phyloP scores from a whole-genome alignment of 192 early-diverging fungal genomes.

The Geranomyces michiganensis region DNA sequence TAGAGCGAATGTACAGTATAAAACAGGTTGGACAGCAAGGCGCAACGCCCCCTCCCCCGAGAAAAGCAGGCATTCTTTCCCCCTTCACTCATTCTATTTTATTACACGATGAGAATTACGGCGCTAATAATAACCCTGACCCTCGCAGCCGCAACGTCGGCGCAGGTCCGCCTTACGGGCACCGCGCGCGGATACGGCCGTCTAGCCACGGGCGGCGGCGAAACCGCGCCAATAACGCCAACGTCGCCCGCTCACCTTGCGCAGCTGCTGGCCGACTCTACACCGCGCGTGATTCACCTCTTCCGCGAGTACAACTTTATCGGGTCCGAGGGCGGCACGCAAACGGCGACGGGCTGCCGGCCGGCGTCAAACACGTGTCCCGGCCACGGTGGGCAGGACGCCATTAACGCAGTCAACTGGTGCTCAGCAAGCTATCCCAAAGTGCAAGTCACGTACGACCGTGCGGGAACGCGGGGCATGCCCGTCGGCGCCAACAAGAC shows the following conservation, averaged over 20 bases:
- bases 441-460: slow-evolving; percentile 1
- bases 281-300: slow-evolving; percentile 8
- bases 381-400: slow-evolving; percentile 3
- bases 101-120: no score
- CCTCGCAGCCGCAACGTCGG: neutral
- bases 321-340: neutral
- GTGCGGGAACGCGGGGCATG: neutral
- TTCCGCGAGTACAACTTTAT: slow-evolving; percentile 1
- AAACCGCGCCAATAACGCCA: neutral
- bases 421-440: neutral
- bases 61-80: no score
- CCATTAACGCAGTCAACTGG: slow-evolving; percentile 3
- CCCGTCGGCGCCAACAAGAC: slow-evolving; percentile 5
- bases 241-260: neutral
- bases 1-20: no score
- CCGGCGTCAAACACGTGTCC: slow-evolving; percentile 8
- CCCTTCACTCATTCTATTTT: no score
- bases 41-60: no score
- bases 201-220: neutral
- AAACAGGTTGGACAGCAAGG: no score
- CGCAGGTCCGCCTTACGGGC: neutral
- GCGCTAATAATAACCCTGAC: no score
- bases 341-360: neutral
- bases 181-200: neutral
- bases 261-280: neutral